These are phyloP conservation scores for Venustampulla echinocandica DNA, from an alignment of 495 filamentous ascomycete species.

Conservation along the genomic window DNA sequence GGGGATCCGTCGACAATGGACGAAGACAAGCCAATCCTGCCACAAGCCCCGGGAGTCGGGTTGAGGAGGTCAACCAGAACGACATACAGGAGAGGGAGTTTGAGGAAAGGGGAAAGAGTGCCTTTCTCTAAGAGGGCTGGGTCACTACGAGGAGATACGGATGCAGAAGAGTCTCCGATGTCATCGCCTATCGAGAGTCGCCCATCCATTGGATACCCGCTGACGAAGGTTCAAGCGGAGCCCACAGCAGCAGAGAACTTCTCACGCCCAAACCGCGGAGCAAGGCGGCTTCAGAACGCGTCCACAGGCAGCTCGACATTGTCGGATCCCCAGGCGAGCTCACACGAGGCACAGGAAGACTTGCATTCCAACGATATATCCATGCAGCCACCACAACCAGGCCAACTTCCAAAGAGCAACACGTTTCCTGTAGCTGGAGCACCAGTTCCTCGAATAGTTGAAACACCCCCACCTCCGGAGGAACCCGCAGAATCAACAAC, in stretches of 20 bases:
- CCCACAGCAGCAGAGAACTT: slow-evolving; percentile 51
- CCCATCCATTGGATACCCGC: slow-evolving; percentile 13
- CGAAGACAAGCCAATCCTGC: slow-evolving; percentile 87
- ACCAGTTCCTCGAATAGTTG: slow-evolving; percentile 58
- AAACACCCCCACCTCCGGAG: slow-evolving; percentile 51
- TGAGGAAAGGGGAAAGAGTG: slow-evolving; percentile 66
- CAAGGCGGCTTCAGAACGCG: slow-evolving; percentile 36
- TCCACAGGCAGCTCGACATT: slow-evolving; percentile 22
- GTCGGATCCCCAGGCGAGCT: slow-evolving; percentile 1
- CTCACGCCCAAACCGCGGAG: slow-evolving; percentile 39
- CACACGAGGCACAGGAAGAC: neutral
- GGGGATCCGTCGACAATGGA: slow-evolving; percentile 29
- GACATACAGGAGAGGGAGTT: slow-evolving; percentile 79
- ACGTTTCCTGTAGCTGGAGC: slow-evolving; percentile 21
- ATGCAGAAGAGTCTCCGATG: slow-evolving; percentile 39
- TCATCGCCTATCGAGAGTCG: slow-evolving; percentile 20
- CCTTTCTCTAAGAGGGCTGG: slow-evolving; percentile 69
- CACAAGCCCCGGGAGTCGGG: slow-evolving; percentile 58
- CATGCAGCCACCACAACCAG: slow-evolving; percentile 6
- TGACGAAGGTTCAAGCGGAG: slow-evolving; percentile 58
- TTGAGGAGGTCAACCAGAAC: slow-evolving; percentile 86
- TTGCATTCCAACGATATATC: neutral
- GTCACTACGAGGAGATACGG: slow-evolving; percentile 44
- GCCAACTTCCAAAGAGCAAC: slow-evolving; percentile 12
- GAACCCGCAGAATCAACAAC: slow-evolving; percentile 21